phyloP scores from a whole-genome alignment of 2,329 filamentous ascomycete species.

The Diplodia corticola region DNA sequence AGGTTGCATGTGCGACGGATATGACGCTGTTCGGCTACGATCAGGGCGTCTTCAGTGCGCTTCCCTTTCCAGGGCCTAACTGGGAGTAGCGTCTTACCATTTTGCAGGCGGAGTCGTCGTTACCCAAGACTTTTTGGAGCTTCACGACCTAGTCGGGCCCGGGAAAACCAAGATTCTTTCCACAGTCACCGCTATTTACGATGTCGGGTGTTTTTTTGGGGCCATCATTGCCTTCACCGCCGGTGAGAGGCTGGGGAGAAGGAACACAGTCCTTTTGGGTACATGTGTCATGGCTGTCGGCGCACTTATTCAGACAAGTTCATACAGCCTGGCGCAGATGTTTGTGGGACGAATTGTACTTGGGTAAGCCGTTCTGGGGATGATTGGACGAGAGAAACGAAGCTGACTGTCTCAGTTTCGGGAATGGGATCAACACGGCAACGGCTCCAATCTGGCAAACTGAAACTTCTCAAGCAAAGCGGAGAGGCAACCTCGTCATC shows the following conservation, averaged over 20 bases:
- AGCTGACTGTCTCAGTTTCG: constrained; percentile 36
- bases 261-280: constrained; percentile 50
- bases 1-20: constrained; percentile 48
- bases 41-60: constrained; percentile 55
- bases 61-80: background rate
- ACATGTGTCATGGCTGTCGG: constrained; percentile 53
- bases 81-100: background rate
- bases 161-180: constrained; percentile 40
- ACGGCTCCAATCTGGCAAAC: constrained; percentile 54
- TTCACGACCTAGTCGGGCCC: constrained; percentile 45
- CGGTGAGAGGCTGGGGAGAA: constrained; percentile 53
- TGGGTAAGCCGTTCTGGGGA: constrained; percentile 39
- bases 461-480: constrained; percentile 48
- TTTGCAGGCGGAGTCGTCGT: constrained; percentile 53
- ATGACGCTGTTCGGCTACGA: constrained; percentile 52
- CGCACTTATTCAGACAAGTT: constrained; percentile 49
- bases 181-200: constrained; percentile 60
- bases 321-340: constrained; percentile 50
- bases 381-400: constrained; percentile 34
- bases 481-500: constrained; percentile 48
- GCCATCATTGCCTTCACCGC: constrained; percentile 51
- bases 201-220: constrained; percentile 62
- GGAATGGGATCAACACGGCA: constrained; percentile 54
- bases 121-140: constrained; percentile 53
- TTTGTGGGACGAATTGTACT: constrained; percentile 44